phyloP scores from a whole-genome alignment of 2,329 filamentous ascomycete genomes.

The Sclerotinia nivalis region DNA sequence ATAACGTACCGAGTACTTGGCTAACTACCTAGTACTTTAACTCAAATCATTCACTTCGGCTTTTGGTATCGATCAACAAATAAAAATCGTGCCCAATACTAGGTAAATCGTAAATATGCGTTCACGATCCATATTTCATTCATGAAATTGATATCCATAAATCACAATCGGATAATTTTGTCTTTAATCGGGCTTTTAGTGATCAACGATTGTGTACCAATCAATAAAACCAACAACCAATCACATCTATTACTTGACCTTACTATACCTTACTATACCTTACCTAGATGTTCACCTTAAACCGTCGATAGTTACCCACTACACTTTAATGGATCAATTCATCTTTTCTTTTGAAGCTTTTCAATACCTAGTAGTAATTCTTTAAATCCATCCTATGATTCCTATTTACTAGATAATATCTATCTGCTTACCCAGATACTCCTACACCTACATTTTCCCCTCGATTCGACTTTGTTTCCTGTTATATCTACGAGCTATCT shows the following conservation, averaged over 20 bases:
- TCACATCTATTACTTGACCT: neutral
- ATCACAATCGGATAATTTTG: neutral
- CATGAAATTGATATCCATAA: neutral
- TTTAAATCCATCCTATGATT: neutral
- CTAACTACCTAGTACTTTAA: neutral
- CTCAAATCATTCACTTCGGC: slow-evolving; percentile 1
- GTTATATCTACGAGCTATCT: neutral
- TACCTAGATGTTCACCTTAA: neutral
- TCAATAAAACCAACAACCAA: neutral
- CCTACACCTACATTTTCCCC: neutral
- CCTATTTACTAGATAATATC: neutral
- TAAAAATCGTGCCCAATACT: too few relatives aligned
- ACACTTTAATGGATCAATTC: neutral
- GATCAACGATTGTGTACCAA: neutral
- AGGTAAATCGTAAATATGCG: neutral
- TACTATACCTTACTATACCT: neutral
- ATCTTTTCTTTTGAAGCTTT: neutral
- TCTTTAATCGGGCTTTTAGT: neutral
- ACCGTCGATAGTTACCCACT: neutral
- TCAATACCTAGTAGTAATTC: neutral
- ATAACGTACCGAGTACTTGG: too few relatives aligned
- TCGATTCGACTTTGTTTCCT: neutral
- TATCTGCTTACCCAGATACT: neutral
- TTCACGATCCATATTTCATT: too few relatives aligned
- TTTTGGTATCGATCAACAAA: neutral